Base-by-base conservation (phyloP, 2,329 filamentous ascomycete species). In the Trichoderma polysporum region DNA sequence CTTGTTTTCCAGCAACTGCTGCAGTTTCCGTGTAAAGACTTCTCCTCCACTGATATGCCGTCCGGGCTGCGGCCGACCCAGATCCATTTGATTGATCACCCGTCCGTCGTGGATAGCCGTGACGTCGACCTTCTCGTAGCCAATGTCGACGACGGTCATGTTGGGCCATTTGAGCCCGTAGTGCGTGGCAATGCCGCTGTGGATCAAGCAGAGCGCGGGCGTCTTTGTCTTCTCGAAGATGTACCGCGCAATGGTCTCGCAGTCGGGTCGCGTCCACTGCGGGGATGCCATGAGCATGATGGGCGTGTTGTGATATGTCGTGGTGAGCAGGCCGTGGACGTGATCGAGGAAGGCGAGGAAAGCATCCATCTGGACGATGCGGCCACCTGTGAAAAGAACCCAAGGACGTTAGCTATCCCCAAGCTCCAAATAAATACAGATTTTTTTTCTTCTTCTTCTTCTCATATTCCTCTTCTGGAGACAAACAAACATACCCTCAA, bases 211-310 rank as follows among this genome's bases (percentile, higher is more conserved):
- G 60, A 99, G 91, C 0, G 92, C 93, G 0, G 95, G 95, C 0
- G 93, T 95, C 81, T 94, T 95, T 76, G 97, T 97, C 80, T 95
- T 96, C 79, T 99, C 95, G 74, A 99, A 99, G 70, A 98, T 88
- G 82, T 97, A 99, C 70, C 95, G 92, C 15, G 94, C 91, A 71
- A 99, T 90, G 45, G 86, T 87, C 79, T 98, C 94, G 76, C 90
- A 90, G 78, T 97, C 93, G 69, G 91, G 90, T 9, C 91, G 88
- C 4, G 93, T 93, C 94, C 95, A 99, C 72, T 90, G 90, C 4
- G 95, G 94, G 72, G 97, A 92, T 8, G 91, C 87, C 79, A 98
- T 91, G 69, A 99, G 87, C 77, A 98, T 85, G 70, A 99, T 92
- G 2, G 95, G 94, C 0, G 94, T 97, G 80, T 97, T 97, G 81